phyloP scores from a whole-genome alignment of 1,284 basidiomycete species.

The Sporisorium iseilematis-ciliati region DNA sequence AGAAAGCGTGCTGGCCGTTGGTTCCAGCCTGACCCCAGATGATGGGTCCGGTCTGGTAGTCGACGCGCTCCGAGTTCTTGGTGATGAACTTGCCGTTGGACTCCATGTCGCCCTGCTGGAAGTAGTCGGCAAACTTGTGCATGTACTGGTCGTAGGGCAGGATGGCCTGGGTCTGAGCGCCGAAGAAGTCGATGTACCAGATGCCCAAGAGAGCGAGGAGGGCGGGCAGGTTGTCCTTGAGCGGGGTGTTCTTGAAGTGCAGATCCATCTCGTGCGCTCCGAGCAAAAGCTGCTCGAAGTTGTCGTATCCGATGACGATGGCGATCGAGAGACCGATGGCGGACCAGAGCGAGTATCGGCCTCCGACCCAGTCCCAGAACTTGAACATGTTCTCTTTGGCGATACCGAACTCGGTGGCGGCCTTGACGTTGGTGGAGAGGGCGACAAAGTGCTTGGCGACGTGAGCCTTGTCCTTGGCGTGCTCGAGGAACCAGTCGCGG shows the following conservation, averaged over 20 bases:
- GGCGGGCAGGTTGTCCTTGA: conserved; percentile 93
- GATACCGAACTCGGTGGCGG: conserved; percentile 95
- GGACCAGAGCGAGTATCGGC: conserved; percentile 97
- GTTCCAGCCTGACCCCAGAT: conserved; percentile 99
- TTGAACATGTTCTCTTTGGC: conserved; percentile 95
- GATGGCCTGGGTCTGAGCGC: conserved; percentile 91
- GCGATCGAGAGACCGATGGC: conserved; percentile 96
- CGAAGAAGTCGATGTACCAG: conserved; percentile 99
- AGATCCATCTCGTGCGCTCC: conserved; percentile 98
- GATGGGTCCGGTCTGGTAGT: conserved; percentile 98
- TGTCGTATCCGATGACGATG: conserved; percentile 90
- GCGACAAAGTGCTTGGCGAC: conserved; percentile 99
- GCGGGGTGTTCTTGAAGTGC: conserved; percentile 88
- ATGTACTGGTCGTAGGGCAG: conserved; percentile 98
- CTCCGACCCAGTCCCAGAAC: conserved; percentile 99
- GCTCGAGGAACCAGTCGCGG: conserved; percentile 90
- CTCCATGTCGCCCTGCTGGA: conserved; percentile 99
- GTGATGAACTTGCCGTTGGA: conserved; percentile 97
- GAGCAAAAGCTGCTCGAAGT: conserved; percentile 88
- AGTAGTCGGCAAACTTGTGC: conserved; percentile 99
- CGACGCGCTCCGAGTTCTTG: conserved; percentile 88
- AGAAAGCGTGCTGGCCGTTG: conserved; percentile 99
- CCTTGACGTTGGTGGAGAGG: conserved; percentile 93
- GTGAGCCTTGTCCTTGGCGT: conserved; percentile 81
- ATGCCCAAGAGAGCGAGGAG: conserved; percentile 90